Conservation (phyloP, 495 filamentous ascomycete genomes). For the Extremus antarcticus region DNA sequence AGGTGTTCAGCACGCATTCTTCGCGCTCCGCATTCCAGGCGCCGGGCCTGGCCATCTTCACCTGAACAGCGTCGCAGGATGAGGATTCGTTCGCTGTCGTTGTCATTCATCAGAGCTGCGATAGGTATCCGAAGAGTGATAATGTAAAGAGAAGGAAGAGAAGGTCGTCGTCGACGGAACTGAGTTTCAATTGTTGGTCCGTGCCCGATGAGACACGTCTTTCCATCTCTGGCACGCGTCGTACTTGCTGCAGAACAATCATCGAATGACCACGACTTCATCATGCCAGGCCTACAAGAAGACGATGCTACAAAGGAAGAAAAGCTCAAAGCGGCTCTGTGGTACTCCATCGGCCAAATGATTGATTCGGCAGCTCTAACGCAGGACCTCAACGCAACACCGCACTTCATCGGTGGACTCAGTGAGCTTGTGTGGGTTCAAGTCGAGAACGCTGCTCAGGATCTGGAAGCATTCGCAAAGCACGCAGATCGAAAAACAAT, state of each 20-base stretch:
- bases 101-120: too few relatives aligned
- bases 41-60: background rate
- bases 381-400: slow-evolving; percentile 74
- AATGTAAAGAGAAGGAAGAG: too few relatives aligned
- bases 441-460: slow-evolving; percentile 48
- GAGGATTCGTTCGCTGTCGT: too few relatives aligned
- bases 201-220: too few relatives aligned
- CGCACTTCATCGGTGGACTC: slow-evolving; percentile 87
- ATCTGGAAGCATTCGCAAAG: slow-evolving; percentile 54
- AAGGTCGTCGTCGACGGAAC: too few relatives aligned
- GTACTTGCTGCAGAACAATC: too few relatives aligned
- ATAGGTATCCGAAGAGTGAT: too few relatives aligned
- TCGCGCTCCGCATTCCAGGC: background rate
- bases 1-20: slow-evolving; percentile 8
- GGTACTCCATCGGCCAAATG: slow-evolving; percentile 79
- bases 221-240: background rate
- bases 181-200: too few relatives aligned
- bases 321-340: slow-evolving; percentile 78
- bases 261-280: background rate
- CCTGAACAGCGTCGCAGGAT: too few relatives aligned
- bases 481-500: slow-evolving; percentile 57
- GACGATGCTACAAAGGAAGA: slow-evolving; percentile 12
- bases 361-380: slow-evolving; percentile 75
- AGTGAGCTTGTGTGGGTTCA: slow-evolving; percentile 89
- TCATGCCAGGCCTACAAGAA: slow-evolving; percentile 9